Base-by-base conservation (phyloP, 1,284 basidiomycete genomes). In the Marasmius fiardii region DNA sequence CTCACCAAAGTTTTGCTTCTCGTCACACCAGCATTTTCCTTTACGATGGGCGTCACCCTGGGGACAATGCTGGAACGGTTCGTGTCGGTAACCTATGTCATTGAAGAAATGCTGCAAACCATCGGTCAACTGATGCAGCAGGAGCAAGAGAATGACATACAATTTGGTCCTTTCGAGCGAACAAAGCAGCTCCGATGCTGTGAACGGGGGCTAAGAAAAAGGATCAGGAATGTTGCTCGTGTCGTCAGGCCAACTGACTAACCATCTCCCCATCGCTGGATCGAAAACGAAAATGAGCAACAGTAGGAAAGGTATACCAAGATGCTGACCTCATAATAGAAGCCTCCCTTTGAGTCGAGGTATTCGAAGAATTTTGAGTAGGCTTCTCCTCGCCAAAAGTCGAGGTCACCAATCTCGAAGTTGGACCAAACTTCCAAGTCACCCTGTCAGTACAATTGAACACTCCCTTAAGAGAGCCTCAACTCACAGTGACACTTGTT, bases 281-380 rank as follows among this genome's bases (percentile, higher is more conserved):
- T 58, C 24, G 41, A 16, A 1, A 10, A 10, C 20, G 14, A 14
- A 43, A n/a, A 60, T 35, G 52, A 61, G 23, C 3, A 33, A 57
- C 31, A 14, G 50, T 49, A 26, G 21, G 49, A 49, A 52, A 41
- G n/a, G 23, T 20, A 14, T 16, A 7, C n/a, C 2, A 45, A 18
- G 33, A 59, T 8, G 18, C 64, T 20, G 59, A 82, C 85, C 81
- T 95, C 93, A 63, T 95, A 95, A 71, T 93, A 93, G 72, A 95
- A 95, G n/a, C 95, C 95, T 58, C 95, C 95, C 33, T 83, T 79
- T 45, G 81, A 68, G 66, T 98, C 95, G 20, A 98, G 79, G 69
- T 83, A 81, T 45, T 93, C 84, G 64, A 97, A 97, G 78, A 87
- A 97, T 64, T 90, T 87, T 59, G 74, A 76, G 73, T 97, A 97